phyloP scores from a whole-genome alignment of 148 eudicot genomes.

The Camellia japonica region DNA sequence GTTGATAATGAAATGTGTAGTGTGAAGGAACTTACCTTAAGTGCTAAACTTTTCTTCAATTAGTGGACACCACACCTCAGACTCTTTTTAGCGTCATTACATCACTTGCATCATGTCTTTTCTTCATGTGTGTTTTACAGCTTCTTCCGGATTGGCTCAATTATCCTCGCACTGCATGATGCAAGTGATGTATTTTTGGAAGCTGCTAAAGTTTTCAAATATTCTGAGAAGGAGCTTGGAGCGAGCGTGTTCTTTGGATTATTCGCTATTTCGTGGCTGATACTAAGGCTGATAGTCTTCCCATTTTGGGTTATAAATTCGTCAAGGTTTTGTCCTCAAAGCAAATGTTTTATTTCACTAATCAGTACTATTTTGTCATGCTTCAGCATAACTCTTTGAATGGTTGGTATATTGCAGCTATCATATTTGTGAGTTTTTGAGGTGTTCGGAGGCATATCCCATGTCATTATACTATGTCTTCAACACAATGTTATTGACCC shows the following conservation, averaged over 20 bases:
- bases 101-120: neutral
- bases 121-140: constrained; percentile 28
- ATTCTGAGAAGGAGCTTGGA: constrained; percentile 83
- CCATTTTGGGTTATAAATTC: constrained; percentile 88
- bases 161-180: constrained; percentile 89
- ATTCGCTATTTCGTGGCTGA: constrained; percentile 91
- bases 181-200: constrained; percentile 92
- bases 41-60: neutral
- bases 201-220: constrained; percentile 91
- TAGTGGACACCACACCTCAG: neutral
- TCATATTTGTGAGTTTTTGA: constrained; percentile 44
- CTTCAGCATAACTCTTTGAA: constrained; percentile 3
- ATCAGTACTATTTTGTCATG: neutral
- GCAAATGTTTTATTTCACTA: constrained; percentile 1
- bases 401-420: constrained; percentile 46
- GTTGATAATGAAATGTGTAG: neutral
- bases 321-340: constrained; percentile 56
- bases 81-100: neutral
- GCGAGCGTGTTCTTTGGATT: constrained; percentile 83
- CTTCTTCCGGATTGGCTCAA: constrained; percentile 79
- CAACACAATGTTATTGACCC: constrained; percentile 79
- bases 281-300: constrained; percentile 74
- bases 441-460: constrained; percentile 46
- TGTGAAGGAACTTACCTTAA: neutral
- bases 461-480: constrained; percentile 58